Conservation (phyloP, 208 protist genomes). For the Leishmania major region DNA sequence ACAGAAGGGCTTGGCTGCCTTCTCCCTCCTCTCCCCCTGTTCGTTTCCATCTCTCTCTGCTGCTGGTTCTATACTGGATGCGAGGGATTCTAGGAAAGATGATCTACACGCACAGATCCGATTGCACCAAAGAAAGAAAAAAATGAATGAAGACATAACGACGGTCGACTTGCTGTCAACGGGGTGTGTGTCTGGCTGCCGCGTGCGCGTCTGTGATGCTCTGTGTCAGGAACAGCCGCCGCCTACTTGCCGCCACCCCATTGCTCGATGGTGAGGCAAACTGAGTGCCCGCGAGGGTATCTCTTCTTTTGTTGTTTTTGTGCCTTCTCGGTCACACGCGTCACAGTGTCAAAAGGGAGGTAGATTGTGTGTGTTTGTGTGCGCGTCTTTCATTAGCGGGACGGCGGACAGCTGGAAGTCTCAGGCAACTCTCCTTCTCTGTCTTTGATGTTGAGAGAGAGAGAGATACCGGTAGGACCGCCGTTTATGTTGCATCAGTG, state of each 20-base stretch:
- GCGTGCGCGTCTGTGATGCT: background rate
- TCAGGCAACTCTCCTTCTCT: background rate
- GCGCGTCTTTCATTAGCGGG: background rate
- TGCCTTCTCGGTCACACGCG: background rate
- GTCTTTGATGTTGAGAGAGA: background rate
- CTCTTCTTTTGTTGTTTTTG: background rate
- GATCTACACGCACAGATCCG: too few relatives aligned
- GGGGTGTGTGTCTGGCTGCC: background rate
- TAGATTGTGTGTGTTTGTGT: background rate
- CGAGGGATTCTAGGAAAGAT: too few relatives aligned
- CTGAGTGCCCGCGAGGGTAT: background rate
- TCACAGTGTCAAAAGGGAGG: background rate
- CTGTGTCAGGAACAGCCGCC: background rate
- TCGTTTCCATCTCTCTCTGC: too few relatives aligned
- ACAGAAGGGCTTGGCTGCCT: too few relatives aligned
- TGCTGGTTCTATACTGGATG: too few relatives aligned
- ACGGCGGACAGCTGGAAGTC: background rate
- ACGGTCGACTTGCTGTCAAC: background rate
- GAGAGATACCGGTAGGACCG: background rate
- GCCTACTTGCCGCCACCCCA: background rate
- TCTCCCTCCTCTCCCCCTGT: too few relatives aligned
- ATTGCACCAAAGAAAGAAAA: too few relatives aligned
- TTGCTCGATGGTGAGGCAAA: background rate
- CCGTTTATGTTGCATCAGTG: background rate
- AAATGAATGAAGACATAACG: background rate